phyloP scores from a whole-genome alignment of 306 rosid genomes.

The Prunus armeniaca region DNA sequence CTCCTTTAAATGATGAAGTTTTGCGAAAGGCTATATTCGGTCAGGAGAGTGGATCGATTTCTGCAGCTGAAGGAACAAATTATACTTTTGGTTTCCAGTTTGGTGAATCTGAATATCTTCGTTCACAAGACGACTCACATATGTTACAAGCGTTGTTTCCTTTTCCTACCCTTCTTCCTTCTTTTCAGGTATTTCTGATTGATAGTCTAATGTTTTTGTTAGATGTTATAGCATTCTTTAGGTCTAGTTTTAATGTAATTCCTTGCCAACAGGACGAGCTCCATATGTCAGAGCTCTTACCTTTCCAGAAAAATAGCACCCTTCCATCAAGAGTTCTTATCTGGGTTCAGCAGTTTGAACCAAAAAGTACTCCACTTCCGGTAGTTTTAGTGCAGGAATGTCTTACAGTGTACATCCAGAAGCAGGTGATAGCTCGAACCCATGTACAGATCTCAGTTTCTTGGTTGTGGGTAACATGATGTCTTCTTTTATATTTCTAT shows the following conservation, averaged over 20 bases:
- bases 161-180: constrained; percentile 86
- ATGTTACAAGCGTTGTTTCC: constrained; percentile 77
- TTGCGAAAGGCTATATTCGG: constrained; percentile 69
- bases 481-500: constrained; percentile 22
- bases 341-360: constrained; percentile 78
- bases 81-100: constrained; percentile 79
- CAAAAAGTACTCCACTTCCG: constrained; percentile 71
- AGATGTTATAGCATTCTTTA: constrained; percentile 15
- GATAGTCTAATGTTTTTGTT: background rate
- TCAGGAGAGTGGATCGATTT: constrained; percentile 36
- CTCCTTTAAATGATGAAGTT: constrained; percentile 74
- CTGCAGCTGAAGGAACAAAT: constrained; percentile 62
- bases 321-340: constrained; percentile 81
- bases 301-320: constrained; percentile 93
- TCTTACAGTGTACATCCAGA: constrained; percentile 63
- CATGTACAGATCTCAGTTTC: constrained; percentile 19
- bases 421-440: constrained; percentile 58
- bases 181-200: constrained; percentile 57
- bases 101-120: constrained; percentile 68
- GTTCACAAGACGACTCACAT: constrained; percentile 53
- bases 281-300: constrained; percentile 76
- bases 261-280: constrained; percentile 62
- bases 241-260: constrained; percentile 24
- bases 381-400: constrained; percentile 85
- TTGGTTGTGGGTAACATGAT: background rate